These are phyloP conservation scores for Volvox reticuliferus DNA, from an alignment of 139 green algal genomes.

Conservation along the genomic window DNA sequence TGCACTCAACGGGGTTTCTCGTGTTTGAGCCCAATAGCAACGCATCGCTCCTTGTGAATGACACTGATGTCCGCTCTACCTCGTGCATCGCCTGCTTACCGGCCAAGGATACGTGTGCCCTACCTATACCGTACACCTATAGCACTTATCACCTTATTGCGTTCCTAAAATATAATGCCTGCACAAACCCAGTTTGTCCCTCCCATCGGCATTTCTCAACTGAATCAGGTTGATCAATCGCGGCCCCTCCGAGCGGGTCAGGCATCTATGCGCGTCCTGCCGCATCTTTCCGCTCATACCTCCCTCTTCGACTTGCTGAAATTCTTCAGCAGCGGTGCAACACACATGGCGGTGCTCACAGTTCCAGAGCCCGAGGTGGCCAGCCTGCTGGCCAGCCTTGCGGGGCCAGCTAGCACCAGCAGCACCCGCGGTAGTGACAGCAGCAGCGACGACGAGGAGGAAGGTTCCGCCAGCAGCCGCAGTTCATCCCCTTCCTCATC, in stretches of 20 bases:
- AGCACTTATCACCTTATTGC: no score
- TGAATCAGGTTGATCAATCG: background rate
- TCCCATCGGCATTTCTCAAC: no score
- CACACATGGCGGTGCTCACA: slow-evolving; percentile 76
- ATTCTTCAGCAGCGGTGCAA: slow-evolving; percentile 87
- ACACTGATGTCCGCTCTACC: no score
- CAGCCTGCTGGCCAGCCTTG: background rate
- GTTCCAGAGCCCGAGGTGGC: slow-evolving; percentile 7
- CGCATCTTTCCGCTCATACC: slow-evolving; percentile 50
- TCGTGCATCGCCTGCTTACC: no score
- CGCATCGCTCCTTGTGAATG: no score
- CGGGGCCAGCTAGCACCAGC: slow-evolving; percentile 1
- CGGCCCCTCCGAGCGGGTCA: background rate
- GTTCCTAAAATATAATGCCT: no score
- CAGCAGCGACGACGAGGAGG: background rate
- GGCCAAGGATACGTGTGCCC: no score
- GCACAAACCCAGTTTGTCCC: no score
- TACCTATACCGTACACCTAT: no score
- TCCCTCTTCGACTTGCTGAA: slow-evolving; percentile 87
- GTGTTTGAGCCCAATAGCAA: no score
- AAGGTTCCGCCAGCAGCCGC: background rate
- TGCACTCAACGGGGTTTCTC: no score
- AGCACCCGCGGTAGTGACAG: slow-evolving; percentile 35
- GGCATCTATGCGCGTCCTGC: slow-evolving; percentile 45
- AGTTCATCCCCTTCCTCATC: background rate